Evolutionary conservation across 768 basidiomycete genomes (phyloP), one percentile per base, ranked within the genome.

Genomic region (Termitomyces sp.): DNA sequence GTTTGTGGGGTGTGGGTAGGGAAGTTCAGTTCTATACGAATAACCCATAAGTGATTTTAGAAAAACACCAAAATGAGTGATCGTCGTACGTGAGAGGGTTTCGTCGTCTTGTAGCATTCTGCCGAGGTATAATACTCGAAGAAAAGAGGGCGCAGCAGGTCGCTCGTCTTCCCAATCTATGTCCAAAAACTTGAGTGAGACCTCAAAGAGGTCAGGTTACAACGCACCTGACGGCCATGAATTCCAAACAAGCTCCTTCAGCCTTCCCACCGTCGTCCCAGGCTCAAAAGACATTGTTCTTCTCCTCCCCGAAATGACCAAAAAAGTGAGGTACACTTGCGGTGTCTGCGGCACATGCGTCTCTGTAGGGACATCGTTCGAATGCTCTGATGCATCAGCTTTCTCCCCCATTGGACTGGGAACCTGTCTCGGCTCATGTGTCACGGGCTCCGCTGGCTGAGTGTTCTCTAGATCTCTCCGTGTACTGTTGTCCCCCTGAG

Each of bases 71-170:
- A 45, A 48, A 43, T 43, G 42, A 70, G n/a, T 16, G 14, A 38
- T 23, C 8, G 6, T 40, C 85, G 65, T 61, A 90, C 89, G 81
- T 17, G 76, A 68, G 16, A 92, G 75, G 2, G 86, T 88, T 54
- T 92, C 90, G 31, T 92, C 90, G 65, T 92, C 90, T 65, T 90
- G 89, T n/a, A 91, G 70, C 67, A 92, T 86, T 69, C 84, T 85
- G 37, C 90, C 90, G 5, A 91, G 73, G 68, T 92, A 86, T 1
- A 92, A 74, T 37, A 92, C 80, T 19, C 90, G 82, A 56, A 91
- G 75, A 74, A 86, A 89, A 5, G 86, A 85, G 0, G 90, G 90
- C 16, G 86, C 85, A 2, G 88, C 87, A 2, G 90, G 89, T 11
- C 85, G 82, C 56, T 89, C 88, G 62, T 86, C 86, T 68, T 86